Conservation (phyloP, 202 grass and related monocot species). For the Cymbopogon flexuosus region DNA sequence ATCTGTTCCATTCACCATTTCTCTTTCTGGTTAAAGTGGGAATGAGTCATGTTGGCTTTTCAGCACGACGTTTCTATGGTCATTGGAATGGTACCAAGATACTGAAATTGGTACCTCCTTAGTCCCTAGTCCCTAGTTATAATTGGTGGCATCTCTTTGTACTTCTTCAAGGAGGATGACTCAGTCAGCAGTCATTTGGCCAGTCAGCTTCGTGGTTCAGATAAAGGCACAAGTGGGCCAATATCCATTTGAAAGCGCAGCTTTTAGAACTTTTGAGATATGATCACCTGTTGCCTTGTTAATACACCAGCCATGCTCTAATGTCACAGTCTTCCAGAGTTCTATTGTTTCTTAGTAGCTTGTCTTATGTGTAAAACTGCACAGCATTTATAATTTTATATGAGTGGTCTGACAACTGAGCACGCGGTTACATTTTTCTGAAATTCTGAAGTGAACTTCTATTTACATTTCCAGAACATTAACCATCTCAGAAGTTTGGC, state of each 20-base stretch:
- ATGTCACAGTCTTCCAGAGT: neutral
- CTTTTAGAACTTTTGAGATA: slow-evolving; percentile 6
- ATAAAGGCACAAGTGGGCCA: neutral
- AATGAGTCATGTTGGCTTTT: neutral
- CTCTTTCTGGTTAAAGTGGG: neutral
- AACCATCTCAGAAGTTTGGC: neutral
- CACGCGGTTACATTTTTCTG: neutral
- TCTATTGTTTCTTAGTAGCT: neutral
- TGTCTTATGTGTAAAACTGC: neutral
- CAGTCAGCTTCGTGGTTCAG: neutral
- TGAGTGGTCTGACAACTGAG: neutral
- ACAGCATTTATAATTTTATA: neutral
- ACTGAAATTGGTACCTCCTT: neutral
- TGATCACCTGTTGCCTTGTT: neutral
- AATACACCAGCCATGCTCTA: neutral
- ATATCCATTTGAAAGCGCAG: neutral
- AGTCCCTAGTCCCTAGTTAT: neutral
- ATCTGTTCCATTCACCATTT: neutral
- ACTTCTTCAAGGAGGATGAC: neutral
- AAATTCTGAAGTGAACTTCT: neutral
- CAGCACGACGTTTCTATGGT: neutral
- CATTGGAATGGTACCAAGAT: neutral
- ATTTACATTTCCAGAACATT: neutral
- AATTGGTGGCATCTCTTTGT: neutral
- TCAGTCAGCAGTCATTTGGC: neutral